Base-by-base conservation (phyloP, 2,329 filamentous ascomycete species). In the Penicillium paneum region DNA sequence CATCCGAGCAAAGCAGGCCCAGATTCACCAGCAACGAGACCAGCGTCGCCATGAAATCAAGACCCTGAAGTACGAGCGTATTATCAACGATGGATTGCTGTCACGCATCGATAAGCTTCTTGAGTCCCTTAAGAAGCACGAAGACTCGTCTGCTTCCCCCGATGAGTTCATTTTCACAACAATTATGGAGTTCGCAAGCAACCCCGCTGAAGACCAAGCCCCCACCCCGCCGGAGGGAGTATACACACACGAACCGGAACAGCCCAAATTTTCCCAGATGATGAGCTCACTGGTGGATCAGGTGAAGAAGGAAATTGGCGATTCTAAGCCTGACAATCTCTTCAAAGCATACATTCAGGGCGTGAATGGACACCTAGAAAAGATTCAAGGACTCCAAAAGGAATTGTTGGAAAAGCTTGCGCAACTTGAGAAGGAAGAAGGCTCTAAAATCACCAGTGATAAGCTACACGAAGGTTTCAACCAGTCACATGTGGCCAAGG, bases 251-350 rank as follows among this genome's bases (percentile, higher is more conserved):
- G 85, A 88, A 64, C 83, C 88, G 71, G 85, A 86, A 67, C 84
- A 90, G 64, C 90, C 90, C 0, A 88, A 87, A 13, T 99, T 96
- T 70, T 94, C 91, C 36, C 91, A 95, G 79, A 99, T 99, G 94
- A 92, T 99, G 88, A 90, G 90, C n/a, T 85, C 87, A n/a, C 75
- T 99, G 65, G 83, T 97, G 19, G 94, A 99, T 67, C 89, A 96
- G 74, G 91, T 97, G 39, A 97, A 96, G 74, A 85, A 90, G 62
- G 84, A 88, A 47, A 80, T 96, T 34, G 89, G 92, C 52, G 89
- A 91, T 69, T 69, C 72, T 19, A 88, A 88, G 73, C 85, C 87
- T 57, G 80, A 83, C 19, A 83, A 87, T 63, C 78, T 89, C 47
- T 91, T 89, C 69, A 79, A 83, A 44, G 87, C 83, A 49, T 97